A percentile compares a stretch with the other conserved stretches of the same genome.
These are phyloP conservation scores for Aureobasidium sp. DNA, from an alignment of 2,329 filamentous ascomycete genomes.

Conservation along the genomic window DNA sequence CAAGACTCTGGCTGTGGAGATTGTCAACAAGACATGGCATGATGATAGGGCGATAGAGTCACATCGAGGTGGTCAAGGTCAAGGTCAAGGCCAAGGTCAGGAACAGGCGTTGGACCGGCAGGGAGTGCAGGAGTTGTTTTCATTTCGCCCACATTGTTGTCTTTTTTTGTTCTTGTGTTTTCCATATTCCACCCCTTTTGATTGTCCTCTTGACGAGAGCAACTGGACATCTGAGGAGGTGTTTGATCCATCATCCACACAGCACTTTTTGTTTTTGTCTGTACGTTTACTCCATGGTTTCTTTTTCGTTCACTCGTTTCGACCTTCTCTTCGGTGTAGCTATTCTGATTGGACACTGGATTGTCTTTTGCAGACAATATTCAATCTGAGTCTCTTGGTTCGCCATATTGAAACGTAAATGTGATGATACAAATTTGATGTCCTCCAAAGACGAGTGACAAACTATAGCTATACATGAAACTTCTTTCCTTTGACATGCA, in stretches of 20 bases:
- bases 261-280: background rate
- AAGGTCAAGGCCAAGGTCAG: background rate
- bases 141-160: too few species aligned
- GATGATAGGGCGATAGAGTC: background rate
- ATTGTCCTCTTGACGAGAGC: background rate
- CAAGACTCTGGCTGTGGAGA: background rate
- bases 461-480: too few species aligned
- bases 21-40: background rate
- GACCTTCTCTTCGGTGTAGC: slow-evolving; percentile 2
- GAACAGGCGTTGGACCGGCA: slow-evolving; percentile 1
- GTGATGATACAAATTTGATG: background rate
- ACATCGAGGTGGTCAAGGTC: background rate
- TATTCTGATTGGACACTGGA: background rate
- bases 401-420: background rate
- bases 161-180: background rate
- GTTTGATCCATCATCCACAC: background rate
- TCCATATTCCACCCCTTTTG: background rate
- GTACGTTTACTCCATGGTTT: background rate
- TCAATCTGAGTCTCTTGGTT: too few species aligned
- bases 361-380: background rate
- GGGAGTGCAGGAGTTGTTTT: background rate
- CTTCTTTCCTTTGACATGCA: too few species aligned
- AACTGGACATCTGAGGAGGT: background rate
- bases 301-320: background rate
- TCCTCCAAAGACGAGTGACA: too few species aligned